Evolutionary conservation across 805 yeast genomes (phyloP).

Genomic region (Spathaspora gorwiae): DNA sequence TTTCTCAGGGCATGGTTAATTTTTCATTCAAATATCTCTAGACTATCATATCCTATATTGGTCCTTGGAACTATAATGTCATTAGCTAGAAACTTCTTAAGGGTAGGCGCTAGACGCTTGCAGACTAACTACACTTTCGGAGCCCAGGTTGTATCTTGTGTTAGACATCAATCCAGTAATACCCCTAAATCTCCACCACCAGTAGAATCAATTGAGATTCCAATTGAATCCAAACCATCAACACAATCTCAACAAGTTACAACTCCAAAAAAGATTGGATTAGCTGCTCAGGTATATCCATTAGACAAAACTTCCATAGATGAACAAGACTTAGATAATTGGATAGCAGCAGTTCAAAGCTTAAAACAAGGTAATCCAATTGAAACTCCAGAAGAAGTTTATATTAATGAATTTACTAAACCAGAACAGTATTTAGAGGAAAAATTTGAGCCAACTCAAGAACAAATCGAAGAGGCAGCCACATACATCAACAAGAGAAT

Average conservation of each 20-base stretch:
- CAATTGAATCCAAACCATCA: not conserved
- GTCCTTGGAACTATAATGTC: not conserved
- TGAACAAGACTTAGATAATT: constrained; percentile 41
- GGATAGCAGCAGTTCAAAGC: constrained; percentile 42
- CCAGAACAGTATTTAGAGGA: constrained; percentile 31
- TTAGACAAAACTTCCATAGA: constrained; percentile 31
- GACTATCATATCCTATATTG: too few relatives aligned
- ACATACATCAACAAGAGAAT: constrained; percentile 46
- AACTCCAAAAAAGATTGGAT: constrained; percentile 7
- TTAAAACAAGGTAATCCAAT: constrained; percentile 31
- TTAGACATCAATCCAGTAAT: constrained; percentile 3
- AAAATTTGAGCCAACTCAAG: constrained; percentile 55
- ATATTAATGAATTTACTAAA: constrained; percentile 31
- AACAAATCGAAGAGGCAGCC: constrained; percentile 58
- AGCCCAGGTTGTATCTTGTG: not conserved
- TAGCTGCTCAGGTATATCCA: constrained; percentile 36
- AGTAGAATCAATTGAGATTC: not conserved
- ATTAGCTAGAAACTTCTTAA: not conserved
- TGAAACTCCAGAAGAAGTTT: constrained; percentile 31
- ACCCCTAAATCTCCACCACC: not conserved
- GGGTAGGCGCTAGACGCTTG: not conserved
- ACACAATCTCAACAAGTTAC: not conserved
- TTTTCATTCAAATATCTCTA: too few relatives aligned
- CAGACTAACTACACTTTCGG: not conserved
- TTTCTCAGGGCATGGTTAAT: too few relatives aligned